phyloP scores from a whole-genome alignment of 2,329 filamentous ascomycete genomes.

The Dichotomopilus funicola region DNA sequence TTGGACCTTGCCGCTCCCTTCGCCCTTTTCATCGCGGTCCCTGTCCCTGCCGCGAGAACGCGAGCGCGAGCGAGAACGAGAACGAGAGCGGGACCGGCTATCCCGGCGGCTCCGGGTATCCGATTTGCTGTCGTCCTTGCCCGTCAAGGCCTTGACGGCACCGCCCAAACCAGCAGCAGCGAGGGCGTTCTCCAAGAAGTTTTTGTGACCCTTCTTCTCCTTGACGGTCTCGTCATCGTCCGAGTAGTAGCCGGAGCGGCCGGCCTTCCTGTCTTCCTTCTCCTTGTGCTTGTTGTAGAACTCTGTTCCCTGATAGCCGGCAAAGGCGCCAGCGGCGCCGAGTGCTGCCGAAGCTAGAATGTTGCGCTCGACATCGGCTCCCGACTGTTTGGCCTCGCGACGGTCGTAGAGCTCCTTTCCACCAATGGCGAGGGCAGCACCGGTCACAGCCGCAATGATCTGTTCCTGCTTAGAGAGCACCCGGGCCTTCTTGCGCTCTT shows the following conservation, averaged over 20 bases:
- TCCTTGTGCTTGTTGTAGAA: constrained; percentile 53
- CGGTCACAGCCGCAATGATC: constrained; percentile 59
- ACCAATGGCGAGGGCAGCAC: constrained; percentile 57
- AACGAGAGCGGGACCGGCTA: constrained; percentile 38
- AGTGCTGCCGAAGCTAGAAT: constrained; percentile 53
- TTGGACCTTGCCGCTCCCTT: constrained; percentile 55
- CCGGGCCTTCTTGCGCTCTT: constrained; percentile 50
- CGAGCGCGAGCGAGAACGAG: constrained; percentile 40
- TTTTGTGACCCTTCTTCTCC: constrained; percentile 56
- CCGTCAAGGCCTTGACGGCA: constrained; percentile 54
- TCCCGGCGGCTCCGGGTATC: constrained; percentile 45
- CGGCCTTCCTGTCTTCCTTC: constrained; percentile 50
- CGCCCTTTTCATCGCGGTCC: constrained; percentile 36
- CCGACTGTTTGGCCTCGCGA: constrained; percentile 48
- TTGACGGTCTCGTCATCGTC: constrained; percentile 49
- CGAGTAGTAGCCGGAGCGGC: constrained; percentile 52
- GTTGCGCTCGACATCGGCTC: constrained; percentile 49
- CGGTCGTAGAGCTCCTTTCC: constrained; percentile 62
- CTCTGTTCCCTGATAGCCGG: constrained; percentile 58
- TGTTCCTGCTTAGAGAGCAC: constrained; percentile 58
- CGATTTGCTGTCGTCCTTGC: constrained; percentile 37
- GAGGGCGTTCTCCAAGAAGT: constrained; percentile 57
- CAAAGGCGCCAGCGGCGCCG: constrained; percentile 57
- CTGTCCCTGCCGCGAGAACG: constrained; percentile 30
- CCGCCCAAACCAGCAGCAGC: constrained; percentile 56